These are phyloP conservation scores for Trichophyton equinum DNA, from an alignment of 2,329 filamentous ascomycete species.

Conservation along the genomic window DNA sequence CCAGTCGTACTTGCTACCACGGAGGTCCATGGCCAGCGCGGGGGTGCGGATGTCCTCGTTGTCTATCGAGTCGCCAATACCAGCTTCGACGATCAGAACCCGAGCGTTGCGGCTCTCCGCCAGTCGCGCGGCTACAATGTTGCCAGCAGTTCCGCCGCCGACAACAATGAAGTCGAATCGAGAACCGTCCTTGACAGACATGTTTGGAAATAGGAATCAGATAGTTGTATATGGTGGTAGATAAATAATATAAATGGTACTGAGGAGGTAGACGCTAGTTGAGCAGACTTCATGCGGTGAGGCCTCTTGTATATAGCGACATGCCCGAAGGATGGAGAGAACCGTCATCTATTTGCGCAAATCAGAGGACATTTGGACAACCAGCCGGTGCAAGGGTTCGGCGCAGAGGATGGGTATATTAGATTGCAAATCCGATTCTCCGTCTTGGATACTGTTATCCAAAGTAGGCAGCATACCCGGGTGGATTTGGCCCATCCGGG, in stretches of 20 bases:
- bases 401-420: no score
- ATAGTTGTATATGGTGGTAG: background rate
- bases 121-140: slow-evolving; percentile 39
- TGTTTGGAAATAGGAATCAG: background rate
- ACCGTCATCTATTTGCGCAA: no score
- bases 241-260: background rate
- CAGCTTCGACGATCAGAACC: slow-evolving; percentile 30
- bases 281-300: background rate
- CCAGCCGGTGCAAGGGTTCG: no score
- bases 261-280: background rate
- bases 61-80: slow-evolving; percentile 35
- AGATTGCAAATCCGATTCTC: no score
- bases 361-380: no score
- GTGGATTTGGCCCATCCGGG: no score
- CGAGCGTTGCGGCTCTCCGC: slow-evolving; percentile 39
- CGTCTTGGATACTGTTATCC: no score
- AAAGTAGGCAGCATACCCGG: no score
- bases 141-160: slow-evolving; percentile 29
- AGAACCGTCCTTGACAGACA: background rate
- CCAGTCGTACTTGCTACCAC: slow-evolving; percentile 47
- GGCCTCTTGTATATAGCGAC: no score
- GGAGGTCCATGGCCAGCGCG: slow-evolving; percentile 41
- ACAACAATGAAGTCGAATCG: slow-evolving; percentile 24
- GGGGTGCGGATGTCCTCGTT: slow-evolving; percentile 44
- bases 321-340: no score